Base-by-base conservation (phyloP, 495 filamentous ascomycete species). In the Tuber magnatum region DNA sequence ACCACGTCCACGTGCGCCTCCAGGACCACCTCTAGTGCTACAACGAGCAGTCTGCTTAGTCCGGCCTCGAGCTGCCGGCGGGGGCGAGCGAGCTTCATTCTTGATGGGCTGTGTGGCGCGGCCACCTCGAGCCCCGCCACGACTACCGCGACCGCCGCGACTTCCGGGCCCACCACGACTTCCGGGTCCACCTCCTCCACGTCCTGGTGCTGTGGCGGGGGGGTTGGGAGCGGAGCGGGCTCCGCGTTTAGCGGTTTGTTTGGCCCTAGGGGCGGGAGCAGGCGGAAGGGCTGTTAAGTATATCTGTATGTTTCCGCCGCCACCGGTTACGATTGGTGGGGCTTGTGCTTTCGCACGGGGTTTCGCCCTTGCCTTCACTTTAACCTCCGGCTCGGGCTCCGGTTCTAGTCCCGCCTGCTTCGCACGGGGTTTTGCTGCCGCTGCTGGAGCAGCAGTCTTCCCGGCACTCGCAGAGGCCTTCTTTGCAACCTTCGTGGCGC, bases 401-500 rank as follows among this genome's bases (percentile, higher is more conserved):
- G 8, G 48, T 12, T 28, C 48, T 28, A 2, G 48, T 14, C 3
- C 48, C 24, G 9, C 1, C 7, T 28, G 14, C 28, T 35, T 65
- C 14, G 28, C 56, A 35, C 56, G 56, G 56, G 28, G 56, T 35
- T 65, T 65, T 28, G 56, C 10, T 65, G 28, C 56, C 10, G 56
- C 28, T 35, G 12, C 3, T 18, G 1, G 12, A 35, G 10, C 9
- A 28, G 56, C 10, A n/a, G 48, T 9, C 48, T 28, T 56, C 48
- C 48, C 22, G n/a, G n/a, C 56, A 32, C 12, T 28, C n/a, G 56
- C 28, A 35, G 56, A 35, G 28, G 28, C 8, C n/a, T 65, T 65
- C 56, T 76, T 76, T 12, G 46, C 12, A 18, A 76, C 48, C 22
- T 76, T 76, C n/a, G 46, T 20, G 5, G 71, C 48, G 9, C 51